Evolutionary conservation across 768 basidiomycete genomes (phyloP), one percentile per base, ranked within the genome.

Genomic region (Kwoniella europaea): DNA sequence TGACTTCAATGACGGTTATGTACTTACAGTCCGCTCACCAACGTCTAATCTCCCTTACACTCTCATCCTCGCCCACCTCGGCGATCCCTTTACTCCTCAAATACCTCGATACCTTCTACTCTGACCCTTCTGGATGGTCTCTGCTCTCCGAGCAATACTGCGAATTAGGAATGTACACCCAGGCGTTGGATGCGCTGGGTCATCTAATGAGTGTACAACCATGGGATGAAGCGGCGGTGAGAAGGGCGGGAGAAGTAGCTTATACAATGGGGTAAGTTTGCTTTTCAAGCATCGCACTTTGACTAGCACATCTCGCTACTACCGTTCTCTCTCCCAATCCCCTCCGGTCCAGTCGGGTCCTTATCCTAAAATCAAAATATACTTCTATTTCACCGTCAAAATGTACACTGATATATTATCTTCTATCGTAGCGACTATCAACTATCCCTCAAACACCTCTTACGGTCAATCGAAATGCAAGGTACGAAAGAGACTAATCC

Each of bases 81-180:
- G 57, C 79, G 0, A 73, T 83, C 35, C 71, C 78, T 2, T 52
- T 71, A 22, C 70, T 84, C n/a, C 72, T 82, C 44, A 73, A 56
- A 10, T 84, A 84, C 71, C 77, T 84, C 44, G 81, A 82, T 56
- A 82, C 74, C 12, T 84, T 84, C 76, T 83, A 84, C 64, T 74
- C 81, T n/a, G 84, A 84, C 63, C 72, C 83, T 2, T 63, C 75
- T 4, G 84, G 66, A 10, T 84, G 84, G 84, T 79, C 80, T 0
- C 68, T 84, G 0, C 75, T 84, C 6, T 78, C 82, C 2, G 83
- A 83, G 10, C 74, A 84, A 16, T 84, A 84, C 68, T 68, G 76
- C 43, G 77, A 79, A 59, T 55, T 75, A 56, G 74, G 76, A 13
- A 60, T 82, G 53, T 76, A 80, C 54, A 50, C 63, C 6, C 82